Evolutionary conservation across 192 early-diverging fungal genomes (phyloP), one percentile per base, ranked within the genome.

Genomic region (Backusella psychrophila): DNA sequence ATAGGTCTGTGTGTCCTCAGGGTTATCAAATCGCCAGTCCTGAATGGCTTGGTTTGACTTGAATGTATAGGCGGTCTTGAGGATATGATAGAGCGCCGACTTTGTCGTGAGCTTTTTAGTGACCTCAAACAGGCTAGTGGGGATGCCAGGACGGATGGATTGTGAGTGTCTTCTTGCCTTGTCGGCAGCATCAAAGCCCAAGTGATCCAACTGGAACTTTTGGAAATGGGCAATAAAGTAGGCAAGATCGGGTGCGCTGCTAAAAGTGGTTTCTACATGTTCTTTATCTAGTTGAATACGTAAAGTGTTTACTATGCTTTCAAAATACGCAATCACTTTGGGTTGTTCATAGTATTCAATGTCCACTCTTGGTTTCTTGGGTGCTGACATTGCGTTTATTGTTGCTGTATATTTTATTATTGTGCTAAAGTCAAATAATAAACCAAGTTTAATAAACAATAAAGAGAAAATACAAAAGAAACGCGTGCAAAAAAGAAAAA

Each of bases 261-360:
- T 66, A 19, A 76, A 76, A 34, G 44, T 56, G 49, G 78, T 72
- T 23, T 75, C 78, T 8, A 70, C 70, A 34, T 75, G 71, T 53
- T 72, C 69, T 31, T 33, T 71, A 26, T 63, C 78, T 29, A 80
- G 41, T n/a, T 75, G 74, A 17, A 41, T 52, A 14, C 65, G 73
- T 53, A 80, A n/a, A 26, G 39, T n/a, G 9, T 76, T 59, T 11
- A 75, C 65, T 31, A 80, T 49, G 21, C 42, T 56, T 39, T 80
- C 78, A 76, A 80, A 80, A 26, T 66, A 76, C 6, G 21, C 53
- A 39, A 80, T 75, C 29, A 75, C 75, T 44, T 75, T 76, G 66
- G 78, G 78, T 44, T 80, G 78, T 72, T 80, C 74, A 53, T 80
- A 80, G 44, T 75, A 80, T 17, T 75, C 75, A 41, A 80, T 59